A percentile compares a stretch with the other conserved stretches of the same genome.
Conservation (phyloP, 1,284 basidiomycete species). For the Mycosarcoma mackinlayi region DNA sequence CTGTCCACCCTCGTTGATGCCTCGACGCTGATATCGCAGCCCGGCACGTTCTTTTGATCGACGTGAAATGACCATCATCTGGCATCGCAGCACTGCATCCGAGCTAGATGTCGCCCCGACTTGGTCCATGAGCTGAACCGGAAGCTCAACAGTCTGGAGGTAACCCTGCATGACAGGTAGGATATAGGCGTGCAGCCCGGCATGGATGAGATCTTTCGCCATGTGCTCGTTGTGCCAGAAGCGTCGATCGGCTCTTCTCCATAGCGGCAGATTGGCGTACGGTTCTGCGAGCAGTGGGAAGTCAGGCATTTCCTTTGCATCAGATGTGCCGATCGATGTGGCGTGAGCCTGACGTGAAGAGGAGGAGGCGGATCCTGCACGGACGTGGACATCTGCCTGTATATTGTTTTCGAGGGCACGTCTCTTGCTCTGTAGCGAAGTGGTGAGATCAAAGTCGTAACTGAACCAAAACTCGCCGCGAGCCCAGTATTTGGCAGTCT, state of each 20-base stretch:
- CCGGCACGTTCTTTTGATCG: slow-evolving; percentile 94
- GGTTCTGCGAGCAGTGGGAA: slow-evolving; percentile 75
- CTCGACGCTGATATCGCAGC: slow-evolving; percentile 94
- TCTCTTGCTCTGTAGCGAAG: slow-evolving; percentile 71
- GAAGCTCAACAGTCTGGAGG: slow-evolving; percentile 72
- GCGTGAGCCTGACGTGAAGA: neutral
- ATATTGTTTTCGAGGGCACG: slow-evolving; percentile 49
- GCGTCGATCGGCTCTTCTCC: slow-evolving; percentile 82
- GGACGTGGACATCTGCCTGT: neutral
- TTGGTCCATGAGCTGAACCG: slow-evolving; percentile 26
- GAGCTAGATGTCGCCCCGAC: neutral
- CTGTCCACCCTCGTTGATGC: slow-evolving; percentile 96
- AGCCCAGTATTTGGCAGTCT: slow-evolving; percentile 56
- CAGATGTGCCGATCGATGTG: neutral
- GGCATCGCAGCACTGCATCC: slow-evolving; percentile 23
- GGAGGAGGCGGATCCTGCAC: neutral
- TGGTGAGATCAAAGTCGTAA: slow-evolving; percentile 72
- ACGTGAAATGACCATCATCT: slow-evolving; percentile 80
- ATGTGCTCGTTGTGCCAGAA: slow-evolving; percentile 93
- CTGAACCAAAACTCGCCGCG: slow-evolving; percentile 67
- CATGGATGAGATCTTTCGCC: slow-evolving; percentile 73
- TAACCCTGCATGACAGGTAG: slow-evolving; percentile 90
- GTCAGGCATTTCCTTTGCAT: neutral
- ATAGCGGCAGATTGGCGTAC: slow-evolving; percentile 78
- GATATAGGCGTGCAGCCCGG: slow-evolving; percentile 77